Evolutionary conservation across 805 yeast genomes (phyloP), one percentile per base, ranked within the genome.

Genomic region (Candida chilensis): DNA sequence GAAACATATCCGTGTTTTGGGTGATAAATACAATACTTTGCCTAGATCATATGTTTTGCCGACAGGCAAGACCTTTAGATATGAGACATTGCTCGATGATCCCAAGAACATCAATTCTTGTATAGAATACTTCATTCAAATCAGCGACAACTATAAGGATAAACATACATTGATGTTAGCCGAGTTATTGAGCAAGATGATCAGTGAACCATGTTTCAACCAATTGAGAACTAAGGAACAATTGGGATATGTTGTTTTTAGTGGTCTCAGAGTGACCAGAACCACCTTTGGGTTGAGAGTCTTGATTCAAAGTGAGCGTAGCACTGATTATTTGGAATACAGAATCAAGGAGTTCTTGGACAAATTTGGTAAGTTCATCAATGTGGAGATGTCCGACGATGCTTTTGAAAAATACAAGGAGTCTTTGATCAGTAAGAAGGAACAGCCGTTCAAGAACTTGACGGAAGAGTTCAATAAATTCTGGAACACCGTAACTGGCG

Each of bases 211-310:
- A 4, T 82, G 90, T 34, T 92, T 90, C 55, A 79, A 85, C 47
- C 82, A 82, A 38, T 66, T 90, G 34, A 72, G 98, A 54, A 90
- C 98, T 5, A 80, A 85, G 44, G 97, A 90, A 57, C 97, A 92
- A 53, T 66, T 90, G 19, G 98, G 98, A 2, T 90, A 90, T 46
- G 87, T 90, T 38, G 98, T 90, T 0, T 86, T 85, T 48, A 76
- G 92, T 27, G 83, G 94, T 0, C 58, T 70, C 16, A 62, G 80
- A 37, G 66, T 67, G 36, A 71, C 84, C 3, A 71, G 94, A 47
- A 78, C 92, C 15, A 71, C 80, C 5, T 66, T 73, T 48, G 88
- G 90, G 10, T 69, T 76, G 40, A 67, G 92, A 44, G 54, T 92
- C 10, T 59, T 88, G 40, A 68, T 88, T 30, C 98, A 90, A 57